Evolutionary conservation across 2,329 filamentous ascomycete genomes (phyloP).

Genomic region (Keithomyces neogunnii): DNA sequence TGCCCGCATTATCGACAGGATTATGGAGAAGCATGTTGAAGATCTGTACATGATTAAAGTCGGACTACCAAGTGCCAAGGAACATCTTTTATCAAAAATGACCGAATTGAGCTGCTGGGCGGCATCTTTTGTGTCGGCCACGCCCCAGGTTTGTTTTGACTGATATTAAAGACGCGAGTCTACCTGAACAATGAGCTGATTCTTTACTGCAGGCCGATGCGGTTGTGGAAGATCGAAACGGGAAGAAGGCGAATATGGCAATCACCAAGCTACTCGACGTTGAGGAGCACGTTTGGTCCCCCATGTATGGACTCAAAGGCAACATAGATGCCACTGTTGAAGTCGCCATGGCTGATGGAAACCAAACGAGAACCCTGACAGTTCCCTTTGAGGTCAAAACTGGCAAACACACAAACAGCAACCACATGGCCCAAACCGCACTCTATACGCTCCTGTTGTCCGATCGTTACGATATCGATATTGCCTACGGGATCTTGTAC

Average conservation of each 20-base stretch:
- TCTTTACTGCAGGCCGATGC: slow-evolving; percentile 49
- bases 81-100: slow-evolving; percentile 78
- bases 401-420: slow-evolving; percentile 71
- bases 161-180: neutral
- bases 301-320: slow-evolving; percentile 92
- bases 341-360: slow-evolving; percentile 66
- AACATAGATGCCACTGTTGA: slow-evolving; percentile 97
- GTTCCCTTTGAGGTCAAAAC: slow-evolving; percentile 96
- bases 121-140: slow-evolving; percentile 63
- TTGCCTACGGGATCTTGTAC: slow-evolving; percentile 84
- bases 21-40: slow-evolving; percentile 73
- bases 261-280: slow-evolving; percentile 92
- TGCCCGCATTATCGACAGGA: slow-evolving; percentile 53
- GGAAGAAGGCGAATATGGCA: slow-evolving; percentile 68
- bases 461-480: slow-evolving; percentile 89
- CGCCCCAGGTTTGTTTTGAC: slow-evolving; percentile 49
- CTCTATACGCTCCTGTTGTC: slow-evolving; percentile 88
- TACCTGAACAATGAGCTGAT: neutral
- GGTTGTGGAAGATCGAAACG: slow-evolving; percentile 69
- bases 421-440: slow-evolving; percentile 87
- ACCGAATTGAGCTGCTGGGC: slow-evolving; percentile 78
- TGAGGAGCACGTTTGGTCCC: slow-evolving; percentile 97
- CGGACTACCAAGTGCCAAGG: slow-evolving; percentile 60
- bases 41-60: slow-evolving; percentile 84
- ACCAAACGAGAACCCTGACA: slow-evolving; percentile 60